A percentile compares a stretch with the other conserved stretches of the same genome.
Conservation (phyloP, 2,329 filamentous ascomycete species). For the Exophiala oligosperma region DNA sequence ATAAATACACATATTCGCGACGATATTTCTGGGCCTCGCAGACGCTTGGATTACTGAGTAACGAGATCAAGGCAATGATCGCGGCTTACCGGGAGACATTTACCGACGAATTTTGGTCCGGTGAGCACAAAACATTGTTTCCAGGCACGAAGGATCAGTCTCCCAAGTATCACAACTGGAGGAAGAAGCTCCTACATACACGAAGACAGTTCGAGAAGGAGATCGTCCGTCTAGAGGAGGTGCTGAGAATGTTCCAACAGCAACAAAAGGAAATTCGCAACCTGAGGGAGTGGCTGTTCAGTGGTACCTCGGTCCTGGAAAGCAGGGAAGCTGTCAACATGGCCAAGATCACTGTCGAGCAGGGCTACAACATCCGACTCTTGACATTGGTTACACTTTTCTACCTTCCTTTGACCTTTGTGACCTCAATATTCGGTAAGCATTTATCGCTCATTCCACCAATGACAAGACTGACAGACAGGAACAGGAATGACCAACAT, state of each 20-base stretch:
- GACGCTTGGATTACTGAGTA: slow-evolving; percentile 30
- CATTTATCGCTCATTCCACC: neutral
- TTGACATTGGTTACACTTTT: slow-evolving; percentile 45
- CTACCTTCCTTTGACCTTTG: slow-evolving; percentile 40
- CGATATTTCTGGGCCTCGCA: slow-evolving; percentile 34
- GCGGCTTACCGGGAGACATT: slow-evolving; percentile 28
- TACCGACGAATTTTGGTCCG: slow-evolving; percentile 31
- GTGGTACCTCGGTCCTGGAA: slow-evolving; percentile 61
- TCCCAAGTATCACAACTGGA: slow-evolving; percentile 30
- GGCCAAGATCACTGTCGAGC: slow-evolving; percentile 52
- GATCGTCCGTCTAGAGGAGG: slow-evolving; percentile 56
- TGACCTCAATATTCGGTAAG: slow-evolving; percentile 29
- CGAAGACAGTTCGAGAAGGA: slow-evolving; percentile 30
- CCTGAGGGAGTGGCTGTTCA: slow-evolving; percentile 63
- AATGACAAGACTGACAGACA: neutral
- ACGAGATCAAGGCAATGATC: slow-evolving; percentile 33
- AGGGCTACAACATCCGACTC: slow-evolving; percentile 51
- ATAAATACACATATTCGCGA: slow-evolving; percentile 29
- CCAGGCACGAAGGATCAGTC: slow-evolving; percentile 28
- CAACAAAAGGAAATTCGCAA: slow-evolving; percentile 49
- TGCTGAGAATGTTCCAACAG: slow-evolving; percentile 58
- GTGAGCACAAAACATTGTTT: slow-evolving; percentile 30
- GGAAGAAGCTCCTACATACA: slow-evolving; percentile 27
- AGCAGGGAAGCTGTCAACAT: slow-evolving; percentile 60
- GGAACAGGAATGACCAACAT: slow-evolving; percentile 36